A percentile compares a stretch with the other conserved stretches of the same genome.
phyloP scores from a whole-genome alignment of 1,284 basidiomycete species.

The Boletus smithii region DNA sequence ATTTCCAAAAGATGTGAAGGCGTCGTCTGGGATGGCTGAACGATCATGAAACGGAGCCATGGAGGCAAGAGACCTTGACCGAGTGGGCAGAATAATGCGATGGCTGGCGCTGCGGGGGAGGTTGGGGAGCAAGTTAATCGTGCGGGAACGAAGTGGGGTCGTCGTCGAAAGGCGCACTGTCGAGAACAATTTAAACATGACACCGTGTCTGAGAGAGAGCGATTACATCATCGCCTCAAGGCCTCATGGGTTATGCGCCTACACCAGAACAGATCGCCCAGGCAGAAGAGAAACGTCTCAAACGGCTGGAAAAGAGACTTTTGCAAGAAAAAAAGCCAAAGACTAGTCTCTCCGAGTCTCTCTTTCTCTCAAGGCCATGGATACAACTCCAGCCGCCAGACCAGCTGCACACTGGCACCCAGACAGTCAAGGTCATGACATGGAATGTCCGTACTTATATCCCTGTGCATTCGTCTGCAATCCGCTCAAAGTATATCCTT shows the following conservation, averaged over 20 bases:
- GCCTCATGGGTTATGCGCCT: conserved; percentile 24
- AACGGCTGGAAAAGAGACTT: conserved; percentile 48
- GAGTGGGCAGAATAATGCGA: conserved; percentile 10
- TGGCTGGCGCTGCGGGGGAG: conserved; percentile 19
- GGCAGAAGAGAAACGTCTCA: conserved; percentile 40
- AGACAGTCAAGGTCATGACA: conserved; percentile 55
- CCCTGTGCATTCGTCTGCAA: neutral
- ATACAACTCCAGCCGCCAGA: conserved; percentile 31
- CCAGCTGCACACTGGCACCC: conserved; percentile 9
- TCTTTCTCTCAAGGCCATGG: conserved; percentile 54
- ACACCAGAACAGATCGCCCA: conserved; percentile 57
- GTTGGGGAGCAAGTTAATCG: conserved; percentile 16
- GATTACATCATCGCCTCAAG: conserved; percentile 30
- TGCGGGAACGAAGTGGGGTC: conserved; percentile 21
- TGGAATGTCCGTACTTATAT: conserved; percentile 66
- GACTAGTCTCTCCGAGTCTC: no score
- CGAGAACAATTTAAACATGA: conserved; percentile 26
- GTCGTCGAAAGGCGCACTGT: conserved; percentile 40
- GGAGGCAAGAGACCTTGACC: conserved; percentile 24
- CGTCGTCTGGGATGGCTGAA: conserved; percentile 8
- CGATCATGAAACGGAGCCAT: conserved; percentile 29
- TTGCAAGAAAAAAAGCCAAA: neutral
- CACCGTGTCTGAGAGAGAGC: neutral
- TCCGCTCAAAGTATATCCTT: conserved; percentile 15
- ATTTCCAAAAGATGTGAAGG: conserved; percentile 50